Conservation (phyloP, 2,329 filamentous ascomycete genomes). For the Verticillium isaacii region DNA sequence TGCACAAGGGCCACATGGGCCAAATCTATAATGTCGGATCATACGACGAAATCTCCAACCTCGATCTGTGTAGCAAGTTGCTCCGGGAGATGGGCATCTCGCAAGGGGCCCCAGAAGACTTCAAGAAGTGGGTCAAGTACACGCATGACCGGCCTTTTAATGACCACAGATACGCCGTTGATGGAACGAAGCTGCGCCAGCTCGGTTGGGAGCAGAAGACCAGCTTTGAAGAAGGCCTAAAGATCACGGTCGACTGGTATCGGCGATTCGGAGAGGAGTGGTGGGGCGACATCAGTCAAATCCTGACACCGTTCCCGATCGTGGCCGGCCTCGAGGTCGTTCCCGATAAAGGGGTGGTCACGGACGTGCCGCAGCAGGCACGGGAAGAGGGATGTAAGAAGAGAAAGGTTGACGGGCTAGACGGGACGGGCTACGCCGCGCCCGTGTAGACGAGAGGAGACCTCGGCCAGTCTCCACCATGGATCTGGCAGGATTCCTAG, state of each 20-base stretch:
- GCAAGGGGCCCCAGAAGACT: conserved; percentile 43
- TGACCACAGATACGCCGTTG: conserved; percentile 68
- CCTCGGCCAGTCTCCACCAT: background rate
- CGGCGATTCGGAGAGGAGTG: conserved; percentile 58
- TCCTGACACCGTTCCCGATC: conserved; percentile 63
- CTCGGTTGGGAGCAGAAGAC: conserved; percentile 69
- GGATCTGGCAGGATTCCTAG: background rate
- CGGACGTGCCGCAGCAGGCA: conserved; percentile 20
- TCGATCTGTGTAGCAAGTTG: conserved; percentile 61
- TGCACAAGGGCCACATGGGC: conserved; percentile 69
- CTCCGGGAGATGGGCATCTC: conserved; percentile 57
- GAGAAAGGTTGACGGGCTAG: conserved; percentile 11
- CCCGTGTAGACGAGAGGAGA: background rate
- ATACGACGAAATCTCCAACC: conserved; percentile 71
- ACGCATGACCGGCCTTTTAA: conserved; percentile 77
- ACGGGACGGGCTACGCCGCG: conserved; percentile 3
- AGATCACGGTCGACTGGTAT: conserved; percentile 67
- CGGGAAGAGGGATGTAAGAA: conserved; percentile 14
- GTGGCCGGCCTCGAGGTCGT: conserved; percentile 51
- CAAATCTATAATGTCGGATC: conserved; percentile 83
- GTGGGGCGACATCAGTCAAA: conserved; percentile 69
- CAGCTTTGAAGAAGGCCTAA: conserved; percentile 58
- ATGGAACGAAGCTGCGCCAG: conserved; percentile 61
- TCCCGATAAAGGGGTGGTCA: conserved; percentile 40
- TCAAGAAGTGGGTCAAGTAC: conserved; percentile 65